These are phyloP conservation scores for Globisporangium carolinianum DNA, from an alignment of 352 stramenopile species.

Conservation along the genomic window DNA sequence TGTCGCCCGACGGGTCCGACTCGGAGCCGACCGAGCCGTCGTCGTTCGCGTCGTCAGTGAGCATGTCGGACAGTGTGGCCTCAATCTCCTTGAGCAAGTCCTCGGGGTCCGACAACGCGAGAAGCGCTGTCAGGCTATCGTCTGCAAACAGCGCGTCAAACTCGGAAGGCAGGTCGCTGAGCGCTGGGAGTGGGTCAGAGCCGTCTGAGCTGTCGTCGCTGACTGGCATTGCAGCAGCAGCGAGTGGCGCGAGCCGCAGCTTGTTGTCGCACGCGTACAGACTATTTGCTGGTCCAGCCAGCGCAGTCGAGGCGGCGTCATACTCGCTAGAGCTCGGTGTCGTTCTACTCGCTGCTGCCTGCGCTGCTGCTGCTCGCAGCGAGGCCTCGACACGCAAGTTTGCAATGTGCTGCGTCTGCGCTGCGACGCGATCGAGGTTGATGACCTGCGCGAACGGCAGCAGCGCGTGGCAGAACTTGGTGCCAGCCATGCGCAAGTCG, in stretches of 20 bases:
- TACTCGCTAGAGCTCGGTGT: too few species aligned
- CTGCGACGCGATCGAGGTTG: constrained; percentile 24
- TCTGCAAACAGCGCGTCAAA: constrained; percentile 26
- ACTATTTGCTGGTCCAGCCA: neutral
- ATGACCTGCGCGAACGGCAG: constrained; percentile 57
- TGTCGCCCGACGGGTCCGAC: constrained; percentile 64
- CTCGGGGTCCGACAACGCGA: constrained; percentile 35
- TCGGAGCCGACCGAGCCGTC: constrained; percentile 54
- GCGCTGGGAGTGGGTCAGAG: too few species aligned
- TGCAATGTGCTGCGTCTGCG: neutral
- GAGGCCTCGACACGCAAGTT: neutral
- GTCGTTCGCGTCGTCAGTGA: constrained; percentile 36
- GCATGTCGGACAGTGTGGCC: constrained; percentile 38
- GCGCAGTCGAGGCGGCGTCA: too few species aligned
- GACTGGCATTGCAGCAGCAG: neutral
- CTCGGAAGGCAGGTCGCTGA: constrained; percentile 13
- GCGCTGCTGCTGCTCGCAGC: neutral
- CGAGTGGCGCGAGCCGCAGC: neutral
- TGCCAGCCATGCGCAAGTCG: constrained; percentile 44
- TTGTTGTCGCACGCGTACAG: neutral
- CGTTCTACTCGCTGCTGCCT: neutral
- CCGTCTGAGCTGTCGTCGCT: neutral
- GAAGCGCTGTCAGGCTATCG: constrained; percentile 21
- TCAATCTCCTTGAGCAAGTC: constrained; percentile 68
- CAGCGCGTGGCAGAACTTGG: constrained; percentile 47